Conservation (phyloP, 352 stramenopile species). For the Phytophthora fragariae region DNA sequence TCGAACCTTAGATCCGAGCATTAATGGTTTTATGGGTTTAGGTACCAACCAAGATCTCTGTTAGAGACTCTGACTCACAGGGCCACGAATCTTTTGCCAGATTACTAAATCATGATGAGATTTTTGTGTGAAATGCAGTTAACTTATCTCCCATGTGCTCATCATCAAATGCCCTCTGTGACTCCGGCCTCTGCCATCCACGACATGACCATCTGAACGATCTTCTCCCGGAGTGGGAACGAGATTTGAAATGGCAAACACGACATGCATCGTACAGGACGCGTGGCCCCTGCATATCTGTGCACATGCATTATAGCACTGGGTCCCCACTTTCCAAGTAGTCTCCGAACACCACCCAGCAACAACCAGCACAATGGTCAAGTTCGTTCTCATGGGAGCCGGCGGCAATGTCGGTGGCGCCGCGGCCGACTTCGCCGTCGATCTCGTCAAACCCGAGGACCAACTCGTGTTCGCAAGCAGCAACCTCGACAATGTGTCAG, state of each 20-base stretch:
- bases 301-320: neutral
- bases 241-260: neutral
- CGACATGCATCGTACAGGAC: neutral
- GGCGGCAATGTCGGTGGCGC: constrained; percentile 31
- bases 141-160: too few relatives aligned
- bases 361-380: constrained; percentile 2
- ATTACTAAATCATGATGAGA: too few relatives aligned
- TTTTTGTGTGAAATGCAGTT: too few relatives aligned
- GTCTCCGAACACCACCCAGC: neutral
- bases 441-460: constrained; percentile 17
- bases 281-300: neutral
- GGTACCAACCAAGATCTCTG: too few relatives aligned
- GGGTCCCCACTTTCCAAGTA: neutral
- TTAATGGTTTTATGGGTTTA: too few relatives aligned
- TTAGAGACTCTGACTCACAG: too few relatives aligned
- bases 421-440: constrained; percentile 33
- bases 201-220: neutral
- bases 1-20: too few relatives aligned
- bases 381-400: constrained; percentile 39
- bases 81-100: too few relatives aligned
- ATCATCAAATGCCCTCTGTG: too few relatives aligned
- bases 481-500: constrained; percentile 9
- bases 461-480: constrained; percentile 14
- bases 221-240: neutral
- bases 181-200: neutral